Evolutionary conservation across 75 land plant genomes (phyloP), one percentile per base, ranked within the genome.

Genomic region (Larix kaempferi): DNA sequence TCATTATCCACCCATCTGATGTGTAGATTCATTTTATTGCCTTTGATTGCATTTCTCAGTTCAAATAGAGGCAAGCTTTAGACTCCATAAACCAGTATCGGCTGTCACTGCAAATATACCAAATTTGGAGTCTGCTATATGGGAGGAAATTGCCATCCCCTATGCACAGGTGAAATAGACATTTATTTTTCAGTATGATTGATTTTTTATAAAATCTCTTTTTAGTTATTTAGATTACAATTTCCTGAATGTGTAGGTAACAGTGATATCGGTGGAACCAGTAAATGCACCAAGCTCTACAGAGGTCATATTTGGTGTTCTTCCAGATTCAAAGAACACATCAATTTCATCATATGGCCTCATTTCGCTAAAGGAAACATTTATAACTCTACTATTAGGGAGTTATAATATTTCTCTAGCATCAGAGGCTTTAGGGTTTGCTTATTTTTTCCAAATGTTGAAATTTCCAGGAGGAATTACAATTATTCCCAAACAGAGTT

Each of bases 381-480:
- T 78, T 56, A 37, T 78, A 44, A 16, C 55, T 74, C 61, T 78
- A 29, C 21, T 78, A 74, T 71, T 27, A 41, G 57, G 39, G 55
- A 49, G 44, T 73, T 69, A 69, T n/a, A 78, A 78, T 72, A 33
- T 78, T 54, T 78, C 80, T 72, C 29, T 78, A 14, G 52, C 74
- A 72, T 56, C 59, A 29, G 57, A 54, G 27, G 37, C 35, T 71
- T 78, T 78, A 56, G 80, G 80, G 23, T 37, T 26, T 27, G 75
- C n/a, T 52, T n/a, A 57, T 54, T 57, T 55, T 72, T 78, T 78
- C 39, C 41, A 78, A 78, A 25, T 78, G 58, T 25, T 78, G 27
- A 74, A 78, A n/a, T 78, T 78, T 72, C 80, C 80, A 19, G 80
- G 80, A 44, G 80, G 80, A 73, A 78, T 78, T 56, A 78, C 80